Evolutionary conservation across 1,139 yeast genomes (phyloP).

Genomic region (Debaryomyces singareniensis): DNA sequence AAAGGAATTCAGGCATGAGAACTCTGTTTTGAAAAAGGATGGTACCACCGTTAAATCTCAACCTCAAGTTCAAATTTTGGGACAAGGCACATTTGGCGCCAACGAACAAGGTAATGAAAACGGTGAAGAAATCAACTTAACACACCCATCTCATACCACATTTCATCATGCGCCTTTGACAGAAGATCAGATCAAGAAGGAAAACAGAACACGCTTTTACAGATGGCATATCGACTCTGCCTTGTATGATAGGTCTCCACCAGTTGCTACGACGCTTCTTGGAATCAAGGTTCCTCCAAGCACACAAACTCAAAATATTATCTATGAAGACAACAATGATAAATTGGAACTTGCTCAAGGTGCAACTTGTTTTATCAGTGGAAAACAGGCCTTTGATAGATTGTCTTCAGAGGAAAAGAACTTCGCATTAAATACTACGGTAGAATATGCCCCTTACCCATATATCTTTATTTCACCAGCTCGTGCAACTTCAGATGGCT

Average conservation of each 20-base stretch:
- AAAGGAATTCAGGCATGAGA: constrained; percentile 71
- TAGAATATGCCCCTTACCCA: constrained; percentile 88
- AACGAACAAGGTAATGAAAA: constrained; percentile 61
- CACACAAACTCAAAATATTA: constrained; percentile 40
- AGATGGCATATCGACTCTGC: constrained; percentile 95
- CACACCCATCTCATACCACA: constrained; percentile 77
- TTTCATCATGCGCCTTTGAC: constrained; percentile 67
- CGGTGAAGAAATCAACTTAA: constrained; percentile 52
- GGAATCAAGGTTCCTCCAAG: constrained; percentile 75
- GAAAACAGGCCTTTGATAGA: constrained; percentile 64
- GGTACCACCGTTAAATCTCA: constrained; percentile 73
- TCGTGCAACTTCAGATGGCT: constrained; percentile 75
- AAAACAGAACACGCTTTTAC: constrained; percentile 70
- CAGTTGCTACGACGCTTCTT: constrained; percentile 73
- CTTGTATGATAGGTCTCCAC: constrained; percentile 77
- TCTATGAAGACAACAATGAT: constrained; percentile 59
- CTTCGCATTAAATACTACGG: constrained; percentile 67
- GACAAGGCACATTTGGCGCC: constrained; percentile 69
- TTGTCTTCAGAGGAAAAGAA: constrained; percentile 65
- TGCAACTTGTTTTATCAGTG: constrained; percentile 82
- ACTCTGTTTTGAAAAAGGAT: constrained; percentile 72
- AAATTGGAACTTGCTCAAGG: constrained; percentile 67
- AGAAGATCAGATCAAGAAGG: constrained; percentile 51
- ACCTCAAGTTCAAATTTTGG: constrained; percentile 86
- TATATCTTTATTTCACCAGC: constrained; percentile 79